These are phyloP conservation scores for Colletotrichum siamense DNA, from an alignment of 2,329 filamentous ascomycete genomes.

Conservation along the genomic window DNA sequence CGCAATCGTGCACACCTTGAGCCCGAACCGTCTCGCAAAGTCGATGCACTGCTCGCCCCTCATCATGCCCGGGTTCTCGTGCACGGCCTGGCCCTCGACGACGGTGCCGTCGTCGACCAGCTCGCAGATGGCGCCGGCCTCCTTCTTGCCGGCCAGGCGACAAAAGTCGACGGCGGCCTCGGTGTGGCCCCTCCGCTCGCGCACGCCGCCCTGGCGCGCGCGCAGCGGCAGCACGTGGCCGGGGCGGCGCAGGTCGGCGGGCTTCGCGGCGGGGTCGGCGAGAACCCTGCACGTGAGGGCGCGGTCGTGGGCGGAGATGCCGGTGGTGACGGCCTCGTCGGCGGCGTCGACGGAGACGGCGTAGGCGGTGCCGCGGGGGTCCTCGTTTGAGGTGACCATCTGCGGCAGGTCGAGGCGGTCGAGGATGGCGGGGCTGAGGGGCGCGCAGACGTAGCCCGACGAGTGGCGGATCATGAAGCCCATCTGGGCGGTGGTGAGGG, in stretches of 20 bases:
- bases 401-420: constrained; percentile 78
- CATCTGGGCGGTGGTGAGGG: constrained; percentile 88
- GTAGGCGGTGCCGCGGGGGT: constrained; percentile 92
- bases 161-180: constrained; percentile 95
- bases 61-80: constrained; percentile 84
- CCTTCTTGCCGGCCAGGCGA: constrained; percentile 77
- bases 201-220: constrained; percentile 79
- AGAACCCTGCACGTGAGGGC: constrained; percentile 81
- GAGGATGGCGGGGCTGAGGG: constrained; percentile 74
- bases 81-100: constrained; percentile 70
- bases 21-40: constrained; percentile 87
- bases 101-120: constrained; percentile 85
- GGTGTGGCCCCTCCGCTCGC: constrained; percentile 83
- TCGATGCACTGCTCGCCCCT: constrained; percentile 83
- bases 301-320: constrained; percentile 89
- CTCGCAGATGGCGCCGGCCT: constrained; percentile 87
- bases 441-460: constrained; percentile 90
- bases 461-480: constrained; percentile 94
- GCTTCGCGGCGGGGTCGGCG: constrained; percentile 65
- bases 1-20: constrained; percentile 96
- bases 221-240: constrained; percentile 90
- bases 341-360: constrained; percentile 86
- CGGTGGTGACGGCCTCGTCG: constrained; percentile 78
- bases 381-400: constrained; percentile 80
- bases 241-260: constrained; percentile 75